Evolutionary conservation across 805 yeast species (phyloP), one percentile per base, ranked within the genome.

Genomic region (Dipodascopsis tothii): DNA sequence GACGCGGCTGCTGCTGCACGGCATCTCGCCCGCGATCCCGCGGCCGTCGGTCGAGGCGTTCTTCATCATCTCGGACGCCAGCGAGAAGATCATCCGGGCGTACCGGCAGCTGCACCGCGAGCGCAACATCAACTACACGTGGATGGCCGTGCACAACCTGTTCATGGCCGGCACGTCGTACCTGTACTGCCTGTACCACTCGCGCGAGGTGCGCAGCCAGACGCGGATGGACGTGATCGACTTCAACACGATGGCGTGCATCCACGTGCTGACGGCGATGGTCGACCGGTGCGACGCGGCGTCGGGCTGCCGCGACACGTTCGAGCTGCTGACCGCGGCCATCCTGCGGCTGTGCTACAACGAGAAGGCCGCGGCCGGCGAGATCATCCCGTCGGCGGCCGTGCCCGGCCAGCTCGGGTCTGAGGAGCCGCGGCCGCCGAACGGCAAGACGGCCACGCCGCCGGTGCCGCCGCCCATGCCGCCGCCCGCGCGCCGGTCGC

Each of bases 101-200:
- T 87, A 84, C 59, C 66, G 72, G 39, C 74, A 73, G 40, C 64
- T 87, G 32, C 74, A 73, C 52, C 61, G 67, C n/a, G 70, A 70
- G 22, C 74, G 74, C 54, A 68, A 75, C 37, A 72, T 86, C 47
- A 85, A 85, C 61, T 87, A 84, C 62, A 84, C 95, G 0, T 87
- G 96, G 96, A 88, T 87, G 1, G 92, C 94, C 0, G 88, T 85
- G 2, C 94, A 86, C 60, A 86, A 85, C 59, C 67, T 85, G 42
- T 85, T 85, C 59, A 81, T 84, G 82, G 88, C 95, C 0, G 94
- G 94, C 0, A 81, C 90, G 21, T 81, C 95, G 1, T 86, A 78
- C 54, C 66, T 87, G 35, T 86, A 83, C 59, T 74, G 87, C 1
- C 69, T 85, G 11, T 86, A 83, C 60, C 81, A 81, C 59, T 75